Evolutionary conservation across 176 grass and related monocot species (phyloP).

Genomic region (Aegilops speltoides): DNA sequence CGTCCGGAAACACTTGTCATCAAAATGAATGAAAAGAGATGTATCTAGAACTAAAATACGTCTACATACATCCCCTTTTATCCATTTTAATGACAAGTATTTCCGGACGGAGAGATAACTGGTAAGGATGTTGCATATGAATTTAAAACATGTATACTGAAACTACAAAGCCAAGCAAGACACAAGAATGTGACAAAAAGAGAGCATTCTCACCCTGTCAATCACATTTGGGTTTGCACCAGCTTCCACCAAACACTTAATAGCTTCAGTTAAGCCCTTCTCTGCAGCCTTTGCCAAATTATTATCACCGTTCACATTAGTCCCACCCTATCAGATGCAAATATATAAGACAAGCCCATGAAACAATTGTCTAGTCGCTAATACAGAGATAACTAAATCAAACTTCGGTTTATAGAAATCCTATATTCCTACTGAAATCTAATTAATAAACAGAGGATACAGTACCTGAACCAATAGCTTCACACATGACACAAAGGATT

Average conservation of each 20-base stretch:
- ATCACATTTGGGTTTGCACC: conserved; percentile 8
- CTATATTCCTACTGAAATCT: neutral
- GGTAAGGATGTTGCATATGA: no score
- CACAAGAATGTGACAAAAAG: neutral
- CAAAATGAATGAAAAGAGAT: no score
- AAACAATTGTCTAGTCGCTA: neutral
- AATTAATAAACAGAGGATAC: neutral
- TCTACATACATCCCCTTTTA: no score
- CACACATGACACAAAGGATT: conserved; percentile 22
- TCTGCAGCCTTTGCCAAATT: neutral
- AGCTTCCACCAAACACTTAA: conserved; percentile 4
- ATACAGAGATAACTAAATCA: neutral
- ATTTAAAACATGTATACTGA: no score
- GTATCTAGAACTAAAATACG: no score
- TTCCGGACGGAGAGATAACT: no score
- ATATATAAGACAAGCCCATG: neutral
- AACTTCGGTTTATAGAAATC: neutral
- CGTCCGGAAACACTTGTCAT: no score
- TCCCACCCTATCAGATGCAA: neutral
- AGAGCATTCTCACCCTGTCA: neutral
- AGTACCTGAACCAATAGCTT: conserved; percentile 41
- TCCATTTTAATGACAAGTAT: no score
- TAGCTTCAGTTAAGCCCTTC: conserved; percentile 19
- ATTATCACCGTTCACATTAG: neutral
- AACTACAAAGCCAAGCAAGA: neutral